Evolutionary conservation across 177 flowering plant species (phyloP).

Genomic region (Vitis hybrid): DNA sequence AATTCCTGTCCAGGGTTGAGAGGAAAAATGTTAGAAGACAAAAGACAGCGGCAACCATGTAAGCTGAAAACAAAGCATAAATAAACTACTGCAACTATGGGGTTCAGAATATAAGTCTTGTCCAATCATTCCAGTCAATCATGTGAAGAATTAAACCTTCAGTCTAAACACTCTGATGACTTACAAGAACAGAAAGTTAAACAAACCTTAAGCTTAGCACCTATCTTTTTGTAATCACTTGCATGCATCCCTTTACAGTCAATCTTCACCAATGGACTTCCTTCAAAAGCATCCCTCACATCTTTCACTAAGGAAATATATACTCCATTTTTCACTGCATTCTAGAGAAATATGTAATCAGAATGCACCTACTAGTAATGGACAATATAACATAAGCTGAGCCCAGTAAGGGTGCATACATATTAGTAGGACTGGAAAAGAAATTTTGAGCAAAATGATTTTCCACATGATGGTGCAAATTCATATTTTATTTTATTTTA

Average conservation of each 20-base stretch:
- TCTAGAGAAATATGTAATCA: conserved; percentile 1
- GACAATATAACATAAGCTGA: background rate
- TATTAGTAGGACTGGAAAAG: too few relatives aligned
- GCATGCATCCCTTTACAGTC: conserved; percentile 83
- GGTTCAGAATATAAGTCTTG: too few relatives aligned
- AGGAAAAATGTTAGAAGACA: background rate
- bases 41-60: background rate
- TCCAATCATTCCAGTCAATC: too few relatives aligned
- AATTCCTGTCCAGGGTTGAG: conserved; percentile 57
- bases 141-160: too few relatives aligned
- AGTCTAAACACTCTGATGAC: too few relatives aligned
- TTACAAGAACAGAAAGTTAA: background rate
- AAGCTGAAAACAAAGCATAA: background rate
- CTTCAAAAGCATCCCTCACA: conserved; percentile 92
- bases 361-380: background rate
- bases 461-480: too few relatives aligned
- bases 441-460: too few relatives aligned
- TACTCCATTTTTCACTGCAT: conserved; percentile 89
- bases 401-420: background rate
- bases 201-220: conserved; percentile 90
- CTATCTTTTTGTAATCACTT: conserved; percentile 91
- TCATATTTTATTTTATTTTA: too few relatives aligned
- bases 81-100: background rate
- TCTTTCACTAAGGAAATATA: conserved; percentile 72
- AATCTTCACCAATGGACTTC: conserved; percentile 76